These are phyloP conservation scores for Chlamydomonas incerta DNA, from an alignment of 139 green algal species.

Conservation along the genomic window DNA sequence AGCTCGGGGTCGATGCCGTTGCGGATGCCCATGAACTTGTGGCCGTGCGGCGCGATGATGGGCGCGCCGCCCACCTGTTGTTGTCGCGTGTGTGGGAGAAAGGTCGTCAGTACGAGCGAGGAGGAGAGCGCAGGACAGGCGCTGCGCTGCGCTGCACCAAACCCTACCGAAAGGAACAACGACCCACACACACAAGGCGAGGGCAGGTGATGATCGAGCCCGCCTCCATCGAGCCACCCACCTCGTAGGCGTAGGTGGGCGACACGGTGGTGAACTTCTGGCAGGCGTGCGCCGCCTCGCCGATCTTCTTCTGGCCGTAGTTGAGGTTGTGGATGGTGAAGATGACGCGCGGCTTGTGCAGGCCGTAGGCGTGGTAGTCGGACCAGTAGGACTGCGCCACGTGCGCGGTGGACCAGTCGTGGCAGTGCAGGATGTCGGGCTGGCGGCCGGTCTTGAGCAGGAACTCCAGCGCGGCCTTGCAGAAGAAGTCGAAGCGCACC, in stretches of 20 bases:
- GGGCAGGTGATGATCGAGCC: too few species aligned
- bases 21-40: conserved; percentile 88
- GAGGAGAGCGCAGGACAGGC: too few species aligned
- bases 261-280: conserved; percentile 96
- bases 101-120: too few species aligned
- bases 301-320: conserved; percentile 91
- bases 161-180: too few species aligned
- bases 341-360: conserved; percentile 87
- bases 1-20: conserved; percentile 99
- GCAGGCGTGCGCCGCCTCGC: conserved; percentile 79
- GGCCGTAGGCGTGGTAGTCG: conserved; percentile 89
- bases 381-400: conserved; percentile 70
- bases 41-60: conserved; percentile 66
- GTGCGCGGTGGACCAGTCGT: conserved; percentile 96
- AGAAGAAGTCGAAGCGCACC: conserved; percentile 95
- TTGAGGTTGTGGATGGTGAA: conserved; percentile 99
- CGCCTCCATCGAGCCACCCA: too few species aligned
- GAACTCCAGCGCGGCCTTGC: conserved; percentile 94
- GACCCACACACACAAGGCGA: too few species aligned
- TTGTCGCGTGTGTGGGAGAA: neutral
- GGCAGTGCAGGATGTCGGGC: conserved; percentile 96
- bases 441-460: conserved; percentile 74
- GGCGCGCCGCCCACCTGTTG: conserved; percentile 74
- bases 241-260: conserved; percentile 93
- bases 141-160: too few species aligned